A percentile compares a stretch with the other conserved stretches of the same genome.
Conservation (phyloP, 164 flowering plant genomes). For the Santalum album region DNA sequence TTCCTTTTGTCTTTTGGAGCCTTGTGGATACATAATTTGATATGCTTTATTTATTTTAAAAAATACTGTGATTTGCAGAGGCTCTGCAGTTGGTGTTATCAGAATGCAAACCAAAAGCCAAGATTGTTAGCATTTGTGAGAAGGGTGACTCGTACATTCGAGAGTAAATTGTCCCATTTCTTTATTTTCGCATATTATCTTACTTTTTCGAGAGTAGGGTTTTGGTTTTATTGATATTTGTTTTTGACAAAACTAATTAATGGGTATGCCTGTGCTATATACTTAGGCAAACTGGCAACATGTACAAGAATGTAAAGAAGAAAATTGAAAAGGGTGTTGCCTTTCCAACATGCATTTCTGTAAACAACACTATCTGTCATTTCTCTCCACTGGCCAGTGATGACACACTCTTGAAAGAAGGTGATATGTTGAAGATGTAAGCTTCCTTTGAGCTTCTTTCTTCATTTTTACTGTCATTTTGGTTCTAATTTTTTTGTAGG, state of each 20-base stretch:
- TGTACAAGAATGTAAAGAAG: constrained; percentile 92
- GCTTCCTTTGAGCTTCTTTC: not conserved
- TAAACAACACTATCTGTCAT: constrained; percentile 82
- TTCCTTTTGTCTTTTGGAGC: no score
- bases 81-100: constrained; percentile 77
- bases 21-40: no score
- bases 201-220: no score
- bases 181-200: not conserved
- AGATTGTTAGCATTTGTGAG: constrained; percentile 83
- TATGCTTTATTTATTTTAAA: no score
- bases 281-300: constrained; percentile 68
- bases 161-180: no score
- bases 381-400: constrained; percentile 92
- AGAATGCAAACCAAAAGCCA: constrained; percentile 74
- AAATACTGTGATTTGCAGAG: constrained; percentile 38
- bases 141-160: constrained; percentile 73
- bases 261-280: not conserved
- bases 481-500: not conserved
- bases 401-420: constrained; percentile 62
- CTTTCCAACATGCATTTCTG: constrained; percentile 89
- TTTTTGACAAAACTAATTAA: no score
- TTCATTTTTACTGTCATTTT: no score
- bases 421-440: constrained; percentile 86
- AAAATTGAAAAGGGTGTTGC: constrained; percentile 94
- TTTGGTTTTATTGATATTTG: no score